Evolutionary conservation across 176 grass and related monocot genomes (phyloP), one percentile per base, ranked within the genome.

Genomic region (Rhynchospora breviuscula): DNA sequence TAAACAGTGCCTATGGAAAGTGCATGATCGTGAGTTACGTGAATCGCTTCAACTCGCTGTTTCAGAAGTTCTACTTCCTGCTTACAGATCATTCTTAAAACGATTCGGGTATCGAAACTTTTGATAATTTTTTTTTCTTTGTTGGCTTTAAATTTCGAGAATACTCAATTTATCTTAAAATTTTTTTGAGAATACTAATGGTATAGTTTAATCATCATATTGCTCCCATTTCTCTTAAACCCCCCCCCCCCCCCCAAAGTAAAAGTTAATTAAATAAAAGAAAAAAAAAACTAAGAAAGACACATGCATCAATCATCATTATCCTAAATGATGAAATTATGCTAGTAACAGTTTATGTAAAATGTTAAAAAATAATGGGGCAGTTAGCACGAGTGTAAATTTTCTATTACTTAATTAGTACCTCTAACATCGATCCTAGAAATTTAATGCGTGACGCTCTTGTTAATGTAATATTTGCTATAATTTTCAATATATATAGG

Each of bases 11-110:
- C 78, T 83, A 81, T 97, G 94, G 94, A 79, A 80, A 71, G 82
- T 97, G 59, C 91, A 89, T 13, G 94, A 97, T 59, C 83, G 15
- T 18, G 94, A 97, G 47, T 72, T 97, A 65, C 81, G 86, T 6
- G 91, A 86, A 6, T 83, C 67, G 11, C 59, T 97, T 74, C 79
- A 83, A 57, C 91, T 97, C 54, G 59, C 85, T 33, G 84, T 97
- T 81, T 89, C 91, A 3, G 94, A 93, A 91, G 74, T 97, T 78
- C 47, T 97, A 43, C 64, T 93, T 62, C 87, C 89, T 87, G 94
- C 94, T 68, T 97, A 97, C 45, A 97, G 89, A 88, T 85, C 86
- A 85, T 97, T 91, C 57, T 33, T 93, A 60, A 80, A 88, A 68
- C 76, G 22, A 14, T 97, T 90, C 56, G 86, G 89, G 94, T 97